Conservation (phyloP, 805 yeast species). For the Ascoidea asiatica region DNA sequence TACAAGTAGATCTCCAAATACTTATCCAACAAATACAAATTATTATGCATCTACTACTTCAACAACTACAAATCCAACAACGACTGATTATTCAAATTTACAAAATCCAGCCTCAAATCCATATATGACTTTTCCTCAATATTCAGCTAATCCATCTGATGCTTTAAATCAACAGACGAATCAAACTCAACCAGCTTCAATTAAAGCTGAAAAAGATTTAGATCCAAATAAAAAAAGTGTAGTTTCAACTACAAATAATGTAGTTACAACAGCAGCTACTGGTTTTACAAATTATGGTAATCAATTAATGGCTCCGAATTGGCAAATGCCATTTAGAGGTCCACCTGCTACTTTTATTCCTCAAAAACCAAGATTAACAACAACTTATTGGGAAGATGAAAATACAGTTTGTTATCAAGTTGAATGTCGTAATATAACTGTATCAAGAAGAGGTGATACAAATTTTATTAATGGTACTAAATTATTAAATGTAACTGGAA, state of each 20-base stretch:
- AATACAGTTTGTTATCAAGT: conserved; percentile 77
- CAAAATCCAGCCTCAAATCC: too few species aligned
- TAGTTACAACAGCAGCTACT: background rate
- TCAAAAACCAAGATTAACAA: conserved; percentile 47
- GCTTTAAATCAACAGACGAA: background rate
- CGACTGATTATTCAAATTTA: too few species aligned
- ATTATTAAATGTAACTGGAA: conserved; percentile 68
- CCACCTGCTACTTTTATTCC: background rate
- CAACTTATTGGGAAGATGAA: conserved; percentile 89
- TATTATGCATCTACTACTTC: too few species aligned
- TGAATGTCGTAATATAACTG: conserved; percentile 69
- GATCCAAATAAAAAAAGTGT: conserved; percentile 2
- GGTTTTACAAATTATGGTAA: background rate
- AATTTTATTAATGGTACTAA: conserved; percentile 82
- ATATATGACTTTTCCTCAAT: too few species aligned
- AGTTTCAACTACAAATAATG: conserved; percentile 2
- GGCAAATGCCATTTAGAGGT: background rate
- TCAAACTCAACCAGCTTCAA: background rate
- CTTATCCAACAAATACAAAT: too few species aligned
- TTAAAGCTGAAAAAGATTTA: too few species aligned
- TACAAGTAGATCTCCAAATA: too few species aligned
- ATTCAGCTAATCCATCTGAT: background rate
- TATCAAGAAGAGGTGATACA: conserved; percentile 73
- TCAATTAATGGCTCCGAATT: background rate
- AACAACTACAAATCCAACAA: too few species aligned